phyloP scores from a whole-genome alignment of 2,329 filamentous ascomycete species.

The Metarhizium brunneum region DNA sequence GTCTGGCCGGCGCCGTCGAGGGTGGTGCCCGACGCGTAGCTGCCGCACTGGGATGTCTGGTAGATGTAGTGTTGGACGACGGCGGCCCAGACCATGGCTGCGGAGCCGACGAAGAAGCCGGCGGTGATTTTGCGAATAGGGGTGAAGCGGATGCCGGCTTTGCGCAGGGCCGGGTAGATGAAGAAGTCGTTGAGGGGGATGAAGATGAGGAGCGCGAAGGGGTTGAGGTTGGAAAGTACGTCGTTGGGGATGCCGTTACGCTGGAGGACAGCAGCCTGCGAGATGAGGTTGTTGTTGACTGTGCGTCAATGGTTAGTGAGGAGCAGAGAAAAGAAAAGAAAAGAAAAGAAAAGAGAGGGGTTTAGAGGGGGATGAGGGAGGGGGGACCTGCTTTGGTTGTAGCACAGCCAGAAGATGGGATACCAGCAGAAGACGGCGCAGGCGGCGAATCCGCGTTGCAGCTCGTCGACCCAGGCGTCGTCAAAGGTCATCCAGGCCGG shows the following conservation, averaged over 20 bases:
- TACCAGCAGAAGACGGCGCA: slow-evolving; percentile 65
- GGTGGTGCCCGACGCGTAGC: slow-evolving; percentile 32
- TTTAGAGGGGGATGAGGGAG: slow-evolving; percentile 63
- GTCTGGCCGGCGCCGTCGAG: slow-evolving; percentile 46
- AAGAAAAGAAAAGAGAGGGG: slow-evolving; percentile 34
- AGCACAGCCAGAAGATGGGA: slow-evolving; percentile 51
- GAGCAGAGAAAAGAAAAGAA: slow-evolving; percentile 22
- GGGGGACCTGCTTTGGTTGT: slow-evolving; percentile 49
- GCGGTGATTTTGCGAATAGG: slow-evolving; percentile 67
- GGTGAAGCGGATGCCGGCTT: slow-evolving; percentile 54
- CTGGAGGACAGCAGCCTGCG: slow-evolving; percentile 57
- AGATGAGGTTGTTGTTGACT: slow-evolving; percentile 50
- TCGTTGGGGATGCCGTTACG: slow-evolving; percentile 69
- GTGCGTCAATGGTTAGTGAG: slow-evolving; percentile 31
- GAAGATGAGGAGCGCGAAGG: slow-evolving; percentile 65
- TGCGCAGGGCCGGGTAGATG: slow-evolving; percentile 60
- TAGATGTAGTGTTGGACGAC: slow-evolving; percentile 57
- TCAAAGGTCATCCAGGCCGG: slow-evolving; percentile 75
- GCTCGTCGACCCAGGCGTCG: slow-evolving; percentile 74
- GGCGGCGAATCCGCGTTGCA: slow-evolving; percentile 58
- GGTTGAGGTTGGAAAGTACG: slow-evolving; percentile 66
- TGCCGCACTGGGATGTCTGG: slow-evolving; percentile 49
- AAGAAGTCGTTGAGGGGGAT: slow-evolving; percentile 62
- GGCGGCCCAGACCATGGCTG: slow-evolving; percentile 51
- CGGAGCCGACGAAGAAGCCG: slow-evolving; percentile 57